Base-by-base conservation (phyloP, 768 basidiomycete species). In the Tricholoma sp. region DNA sequence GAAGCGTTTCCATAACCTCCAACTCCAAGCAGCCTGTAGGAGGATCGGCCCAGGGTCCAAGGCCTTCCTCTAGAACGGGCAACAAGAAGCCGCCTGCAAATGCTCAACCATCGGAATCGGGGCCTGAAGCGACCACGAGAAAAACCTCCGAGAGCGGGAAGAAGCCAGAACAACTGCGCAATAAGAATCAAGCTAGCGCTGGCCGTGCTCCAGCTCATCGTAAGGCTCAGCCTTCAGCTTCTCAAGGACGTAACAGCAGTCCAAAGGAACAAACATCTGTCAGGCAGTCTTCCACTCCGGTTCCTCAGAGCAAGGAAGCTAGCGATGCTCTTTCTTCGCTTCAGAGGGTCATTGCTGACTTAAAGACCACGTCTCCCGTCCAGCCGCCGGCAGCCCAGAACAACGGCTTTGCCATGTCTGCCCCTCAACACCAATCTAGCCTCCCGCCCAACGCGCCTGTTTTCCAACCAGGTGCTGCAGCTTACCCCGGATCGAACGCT, bases 321-420 rank as follows among this genome's bases (percentile, higher is more conserved):
- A 91, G 88, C 67, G 88, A 88, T 69, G 91, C 89, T 16, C 77
- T 94, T 57, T 89, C 88, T 59, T 92, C 91, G 27, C 83, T 98
- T 54, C 94, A 98, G 67, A 85, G 91, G 57, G 88, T 97, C 70
- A 98, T 98, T 63, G 90, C 90, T 56, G 94, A 98, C 71, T 79
- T 97, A 61, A 96, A 94, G 79, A 87, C 88, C 16, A 81, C 91
- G 2, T 86, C 91, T 54, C 84, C 89, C 51, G 77, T 83, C 52
- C 82, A 76, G 57, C 71, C 73, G 35, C 66, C 81, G 72, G 63
- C 71, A 72, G 65, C 73, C 72, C 59, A 70, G 41, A 74, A 66
- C 58, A 77, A 74, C 77, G 59, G 71, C 66, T 63, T 72, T 57
- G 74, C 80, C 43, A 78, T 82, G 66, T 74, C 81, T 60, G 71